Conservation (phyloP, 495 filamentous ascomycete genomes). For the Aspergillus ellipticus region DNA sequence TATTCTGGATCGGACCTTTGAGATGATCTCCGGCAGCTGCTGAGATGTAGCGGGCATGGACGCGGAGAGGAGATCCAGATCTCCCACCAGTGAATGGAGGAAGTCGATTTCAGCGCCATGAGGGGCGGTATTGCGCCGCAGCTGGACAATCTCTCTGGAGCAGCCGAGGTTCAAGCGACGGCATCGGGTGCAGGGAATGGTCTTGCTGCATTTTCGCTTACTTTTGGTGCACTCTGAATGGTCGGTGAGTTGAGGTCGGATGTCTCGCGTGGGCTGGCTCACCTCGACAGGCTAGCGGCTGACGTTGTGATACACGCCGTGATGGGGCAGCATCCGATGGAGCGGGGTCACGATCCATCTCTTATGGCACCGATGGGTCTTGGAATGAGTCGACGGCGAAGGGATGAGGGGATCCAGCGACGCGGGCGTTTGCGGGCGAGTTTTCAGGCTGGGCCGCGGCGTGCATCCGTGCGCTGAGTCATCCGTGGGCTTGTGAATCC, state of each 20-base stretch:
- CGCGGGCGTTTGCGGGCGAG: no score
- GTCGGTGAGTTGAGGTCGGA: slow-evolving; percentile 4
- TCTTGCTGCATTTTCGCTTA: slow-evolving; percentile 32
- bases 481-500: no score
- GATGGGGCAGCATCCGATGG: no score
- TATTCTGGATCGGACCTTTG: slow-evolving; percentile 20
- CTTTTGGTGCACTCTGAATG: slow-evolving; percentile 28
- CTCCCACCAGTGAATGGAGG: slow-evolving; percentile 20
- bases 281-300: slow-evolving; percentile 32
- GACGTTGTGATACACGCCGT: slow-evolving; percentile 21
- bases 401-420: no score
- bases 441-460: no score
- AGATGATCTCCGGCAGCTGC: neutral
- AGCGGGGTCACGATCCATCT: no score
- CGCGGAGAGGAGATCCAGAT: slow-evolving; percentile 14
- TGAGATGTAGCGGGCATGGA: slow-evolving; percentile 7
- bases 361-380: no score
- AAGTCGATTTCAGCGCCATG: slow-evolving; percentile 31
- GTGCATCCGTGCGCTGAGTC: no score
- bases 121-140: slow-evolving; percentile 24
- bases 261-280: slow-evolving; percentile 1
- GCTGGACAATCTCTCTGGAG: slow-evolving; percentile 27
- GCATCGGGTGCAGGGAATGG: slow-evolving; percentile 29
- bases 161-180: slow-evolving; percentile 26
- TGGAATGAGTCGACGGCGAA: no score